phyloP scores from a whole-genome alignment of 2,329 filamentous ascomycete genomes.

The Spiromastix sp. region DNA sequence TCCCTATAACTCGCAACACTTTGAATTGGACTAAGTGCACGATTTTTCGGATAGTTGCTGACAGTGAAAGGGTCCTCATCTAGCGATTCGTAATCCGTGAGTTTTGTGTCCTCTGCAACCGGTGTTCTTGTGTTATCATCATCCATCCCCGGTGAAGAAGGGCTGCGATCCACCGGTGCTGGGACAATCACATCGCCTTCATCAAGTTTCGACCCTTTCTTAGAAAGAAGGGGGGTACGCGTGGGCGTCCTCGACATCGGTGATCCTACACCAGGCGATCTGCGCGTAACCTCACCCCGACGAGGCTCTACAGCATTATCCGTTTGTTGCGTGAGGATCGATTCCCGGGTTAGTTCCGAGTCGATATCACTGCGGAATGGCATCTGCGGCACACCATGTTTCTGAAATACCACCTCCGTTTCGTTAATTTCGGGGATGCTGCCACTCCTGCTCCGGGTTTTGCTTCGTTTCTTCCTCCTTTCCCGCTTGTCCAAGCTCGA shows the following conservation, averaged over 20 bases:
- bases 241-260: constrained; percentile 53
- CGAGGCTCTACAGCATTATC: constrained; percentile 61
- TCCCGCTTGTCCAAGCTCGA: constrained; percentile 41
- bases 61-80: constrained; percentile 32
- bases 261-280: constrained; percentile 45
- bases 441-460: constrained; percentile 40
- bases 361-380: constrained; percentile 78
- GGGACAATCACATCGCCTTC: not conserved
- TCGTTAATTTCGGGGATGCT: constrained; percentile 38
- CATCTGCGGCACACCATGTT: constrained; percentile 64
- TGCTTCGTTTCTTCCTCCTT: constrained; percentile 36
- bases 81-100: constrained; percentile 10
- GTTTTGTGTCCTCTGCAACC: not conserved
- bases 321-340: constrained; percentile 72
- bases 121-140: constrained; percentile 3
- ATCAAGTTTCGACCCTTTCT: constrained; percentile 2
- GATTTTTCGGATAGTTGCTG: constrained; percentile 55
- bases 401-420: constrained; percentile 43
- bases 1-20: constrained; percentile 82
- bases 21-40: constrained; percentile 77
- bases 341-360: constrained; percentile 79
- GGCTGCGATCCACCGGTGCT: not conserved
- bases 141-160: not conserved
- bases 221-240: constrained; percentile 31
- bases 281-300: constrained; percentile 54